Percentiles rank a stretch among this genome's conserved stretches.
Evolutionary conservation across 805 yeast genomes (phyloP).

Genomic region (Ogataea pini): DNA sequence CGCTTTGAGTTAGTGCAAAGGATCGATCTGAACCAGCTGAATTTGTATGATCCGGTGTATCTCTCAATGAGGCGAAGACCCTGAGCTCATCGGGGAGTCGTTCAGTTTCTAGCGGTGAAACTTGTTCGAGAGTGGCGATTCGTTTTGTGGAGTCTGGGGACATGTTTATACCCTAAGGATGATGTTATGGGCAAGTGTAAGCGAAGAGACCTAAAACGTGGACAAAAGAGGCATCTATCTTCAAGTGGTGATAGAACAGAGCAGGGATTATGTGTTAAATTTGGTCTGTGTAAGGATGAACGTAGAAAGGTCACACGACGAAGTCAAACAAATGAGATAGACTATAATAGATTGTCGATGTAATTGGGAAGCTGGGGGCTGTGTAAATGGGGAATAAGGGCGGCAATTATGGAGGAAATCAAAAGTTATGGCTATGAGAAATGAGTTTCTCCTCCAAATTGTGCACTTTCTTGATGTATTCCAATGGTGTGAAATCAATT

Average conservation of each 20-base stretch:
- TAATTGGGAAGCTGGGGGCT: too few relatives aligned
- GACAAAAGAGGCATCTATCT: background rate
- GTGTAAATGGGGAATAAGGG: too few relatives aligned
- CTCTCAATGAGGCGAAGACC: background rate
- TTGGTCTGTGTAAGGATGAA: too few relatives aligned
- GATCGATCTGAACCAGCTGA: conserved; percentile 7
- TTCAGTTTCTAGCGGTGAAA: conserved; percentile 4
- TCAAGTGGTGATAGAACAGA: background rate
- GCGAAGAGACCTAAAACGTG: background rate
- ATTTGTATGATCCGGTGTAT: background rate
- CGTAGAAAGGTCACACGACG: background rate
- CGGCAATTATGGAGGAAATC: too few relatives aligned
- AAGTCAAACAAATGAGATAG: background rate
- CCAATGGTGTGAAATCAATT: background rate
- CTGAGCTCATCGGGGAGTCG: conserved; percentile 2
- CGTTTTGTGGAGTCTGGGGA: background rate
- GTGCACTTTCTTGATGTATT: background rate
- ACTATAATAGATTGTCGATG: background rate
- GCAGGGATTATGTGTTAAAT: background rate
- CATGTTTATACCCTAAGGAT: background rate
- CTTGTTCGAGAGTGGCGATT: conserved; percentile 8
- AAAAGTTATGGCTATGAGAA: too few relatives aligned
- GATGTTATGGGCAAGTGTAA: background rate
- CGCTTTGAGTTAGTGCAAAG: conserved; percentile 25
- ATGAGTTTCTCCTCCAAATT: too few relatives aligned